Base-by-base conservation (phyloP, 73 alveolate species). In the Paramecium pentaurelia region DNA sequence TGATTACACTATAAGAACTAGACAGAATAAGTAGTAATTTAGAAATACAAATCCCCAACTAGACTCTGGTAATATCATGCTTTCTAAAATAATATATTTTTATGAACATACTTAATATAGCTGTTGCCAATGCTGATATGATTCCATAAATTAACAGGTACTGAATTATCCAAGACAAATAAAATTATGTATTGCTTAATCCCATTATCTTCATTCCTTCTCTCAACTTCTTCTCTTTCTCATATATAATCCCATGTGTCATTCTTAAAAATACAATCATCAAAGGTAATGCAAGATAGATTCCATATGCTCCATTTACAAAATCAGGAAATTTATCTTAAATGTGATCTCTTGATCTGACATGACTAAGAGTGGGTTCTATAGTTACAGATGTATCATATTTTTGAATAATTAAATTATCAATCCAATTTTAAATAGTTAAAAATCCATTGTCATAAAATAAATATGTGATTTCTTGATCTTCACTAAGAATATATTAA, bases 151-250 rank as follows among this genome's bases (percentile, higher is more conserved):
- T 92, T 38, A 95, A 77, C 10, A 86, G 59, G 88, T 90, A 97
- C 93, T 92, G 95, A 45, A 95, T 92, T 83, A 97, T 90, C 98
- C 99, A 97, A 22, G 99, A 94, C 42, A 94, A 86, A 73, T 85
- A 97, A 93, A 97, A 98, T 60, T 97, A 92, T 2, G 96, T 75
- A 80, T 97, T 99, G 25, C 86, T 95, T 89, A 98, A 88, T 25
- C 99, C 99, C 99, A 98, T 98, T 94, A 98, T 97, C 92, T 97
- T 96, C 99, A 98, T 98, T 18, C 99, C 98, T 94, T 98, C 99
- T 93, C 98, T 95, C 22, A 96, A 89, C 94, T 97, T 97, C 5
- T 97, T 88, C 88, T 98, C 99, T 88, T 97, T 97, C 51, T 98
- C 99, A 49, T 95, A 96, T 11, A 97, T 97, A 45, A 97, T 71